These are phyloP conservation scores for Ceratocystis destructans DNA, from an alignment of 2,329 filamentous ascomycete species.

Conservation along the genomic window DNA sequence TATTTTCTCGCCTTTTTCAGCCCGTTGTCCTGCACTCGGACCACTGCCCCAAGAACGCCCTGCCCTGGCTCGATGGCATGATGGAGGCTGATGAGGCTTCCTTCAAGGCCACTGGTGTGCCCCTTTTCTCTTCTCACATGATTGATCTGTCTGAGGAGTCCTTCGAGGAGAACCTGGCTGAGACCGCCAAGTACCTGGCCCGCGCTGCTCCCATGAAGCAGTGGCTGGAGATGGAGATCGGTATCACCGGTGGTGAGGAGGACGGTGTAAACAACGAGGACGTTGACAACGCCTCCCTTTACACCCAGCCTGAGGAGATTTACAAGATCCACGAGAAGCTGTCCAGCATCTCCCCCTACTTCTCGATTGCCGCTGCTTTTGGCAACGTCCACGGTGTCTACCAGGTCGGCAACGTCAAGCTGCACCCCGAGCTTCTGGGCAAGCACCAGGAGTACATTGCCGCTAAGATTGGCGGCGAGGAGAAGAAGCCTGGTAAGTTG, in stretches of 20 bases:
- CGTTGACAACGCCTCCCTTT: constrained; percentile 91
- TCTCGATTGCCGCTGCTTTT: constrained; percentile 96
- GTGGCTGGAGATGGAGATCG: constrained; percentile 90
- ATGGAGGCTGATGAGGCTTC: constrained; percentile 84
- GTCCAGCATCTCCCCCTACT: constrained; percentile 78
- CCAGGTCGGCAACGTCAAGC: constrained; percentile 93
- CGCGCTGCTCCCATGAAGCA: constrained; percentile 93
- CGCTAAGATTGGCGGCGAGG: constrained; percentile 53
- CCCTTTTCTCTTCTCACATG: constrained; percentile 93
- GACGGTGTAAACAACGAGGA: constrained; percentile 94
- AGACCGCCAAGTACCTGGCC: constrained; percentile 86
- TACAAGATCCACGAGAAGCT: constrained; percentile 81
- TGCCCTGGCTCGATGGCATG: constrained; percentile 95
- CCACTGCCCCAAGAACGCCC: constrained; percentile 98
- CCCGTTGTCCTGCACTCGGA: constrained; percentile 94
- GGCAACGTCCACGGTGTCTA: constrained; percentile 99
- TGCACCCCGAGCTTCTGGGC: constrained; percentile 86
- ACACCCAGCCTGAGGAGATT: constrained; percentile 96
- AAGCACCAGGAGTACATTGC: constrained; percentile 94
- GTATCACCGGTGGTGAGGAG: constrained; percentile 91
- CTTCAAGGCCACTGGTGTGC: constrained; percentile 86
- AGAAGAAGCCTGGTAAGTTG: constrained; percentile 58
- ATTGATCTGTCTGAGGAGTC: constrained; percentile 91
- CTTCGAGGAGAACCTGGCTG: constrained; percentile 81
- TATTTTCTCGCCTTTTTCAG: neutral